These are phyloP conservation scores for Rhodotorula toruloides DNA, from an alignment of 768 basidiomycete species.

Conservation along the genomic window DNA sequence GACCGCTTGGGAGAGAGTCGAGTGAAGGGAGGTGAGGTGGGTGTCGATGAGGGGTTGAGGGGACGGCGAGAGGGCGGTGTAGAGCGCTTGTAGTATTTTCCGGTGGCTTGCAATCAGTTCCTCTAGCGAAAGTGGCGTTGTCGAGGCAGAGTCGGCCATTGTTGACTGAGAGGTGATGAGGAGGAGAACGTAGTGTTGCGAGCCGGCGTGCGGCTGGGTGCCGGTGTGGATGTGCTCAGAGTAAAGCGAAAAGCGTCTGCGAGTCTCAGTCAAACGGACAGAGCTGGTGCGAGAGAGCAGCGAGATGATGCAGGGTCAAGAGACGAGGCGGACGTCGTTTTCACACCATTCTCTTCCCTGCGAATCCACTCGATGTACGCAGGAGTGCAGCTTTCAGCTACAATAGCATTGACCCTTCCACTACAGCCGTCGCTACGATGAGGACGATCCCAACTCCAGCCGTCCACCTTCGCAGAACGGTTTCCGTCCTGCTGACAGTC, in stretches of 20 bases:
- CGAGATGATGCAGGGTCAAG: no score
- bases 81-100: constrained; percentile 28
- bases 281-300: no score
- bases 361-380: no score
- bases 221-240: neutral
- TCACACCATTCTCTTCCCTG: no score
- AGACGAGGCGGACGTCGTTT: no score
- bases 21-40: neutral
- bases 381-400: no score
- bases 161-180: neutral
- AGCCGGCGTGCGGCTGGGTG: neutral
- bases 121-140: constrained; percentile 1
- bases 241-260: neutral
- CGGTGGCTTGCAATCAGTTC: constrained; percentile 14
- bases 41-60: constrained; percentile 4
- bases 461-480: no score
- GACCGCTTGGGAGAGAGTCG: neutral
- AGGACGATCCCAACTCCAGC: no score
- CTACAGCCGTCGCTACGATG: no score
- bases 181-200: neutral
- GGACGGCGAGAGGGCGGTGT: constrained; percentile 38
- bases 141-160: neutral
- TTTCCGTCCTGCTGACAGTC: no score
- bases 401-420: no score
- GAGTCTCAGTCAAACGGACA: neutral